phyloP scores from a whole-genome alignment of 1,139 yeast species.

The Kurtzmaniella quercitrusa region DNA sequence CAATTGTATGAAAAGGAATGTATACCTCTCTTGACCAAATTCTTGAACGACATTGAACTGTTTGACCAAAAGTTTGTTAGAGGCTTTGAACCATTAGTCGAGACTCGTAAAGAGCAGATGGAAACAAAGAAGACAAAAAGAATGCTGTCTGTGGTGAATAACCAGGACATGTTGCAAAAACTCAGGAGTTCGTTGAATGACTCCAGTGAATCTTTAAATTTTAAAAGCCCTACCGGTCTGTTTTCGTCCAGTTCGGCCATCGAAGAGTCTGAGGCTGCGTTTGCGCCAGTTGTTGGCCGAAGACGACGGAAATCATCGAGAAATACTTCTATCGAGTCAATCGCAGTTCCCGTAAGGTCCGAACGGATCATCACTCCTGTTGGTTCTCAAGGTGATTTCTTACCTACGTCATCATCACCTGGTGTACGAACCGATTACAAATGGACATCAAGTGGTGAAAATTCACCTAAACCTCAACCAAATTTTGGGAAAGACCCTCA shows the following conservation, averaged over 20 bases:
- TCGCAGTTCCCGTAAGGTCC: background rate
- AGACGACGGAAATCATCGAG: slow-evolving; percentile 17
- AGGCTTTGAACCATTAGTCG: slow-evolving; percentile 48
- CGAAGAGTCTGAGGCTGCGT: slow-evolving; percentile 26
- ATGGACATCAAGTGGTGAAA: slow-evolving; percentile 24
- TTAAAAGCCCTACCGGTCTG: slow-evolving; percentile 5
- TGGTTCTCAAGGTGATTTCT: background rate
- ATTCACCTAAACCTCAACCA: slow-evolving; percentile 11
- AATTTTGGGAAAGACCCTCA: slow-evolving; percentile 5
- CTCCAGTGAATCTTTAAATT: background rate
- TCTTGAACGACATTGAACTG: slow-evolving; percentile 25
- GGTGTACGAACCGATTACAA: slow-evolving; percentile 29
- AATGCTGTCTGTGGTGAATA: background rate
- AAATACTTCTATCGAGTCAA: background rate
- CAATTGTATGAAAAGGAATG: slow-evolving; percentile 19
- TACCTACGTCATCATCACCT: slow-evolving; percentile 3
- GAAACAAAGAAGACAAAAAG: slow-evolving; percentile 7
- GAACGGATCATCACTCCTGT: background rate
- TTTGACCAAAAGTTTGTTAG: slow-evolving; percentile 49
- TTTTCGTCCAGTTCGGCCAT: slow-evolving; percentile 11
- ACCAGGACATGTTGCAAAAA: background rate
- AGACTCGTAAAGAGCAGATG: slow-evolving; percentile 24
- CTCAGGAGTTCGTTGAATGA: background rate
- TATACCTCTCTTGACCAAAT: slow-evolving; percentile 19
- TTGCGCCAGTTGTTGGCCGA: slow-evolving; percentile 26